Base-by-base conservation (phyloP, 1,139 yeast genomes). In the Nakaseomyces nivariensis region DNA sequence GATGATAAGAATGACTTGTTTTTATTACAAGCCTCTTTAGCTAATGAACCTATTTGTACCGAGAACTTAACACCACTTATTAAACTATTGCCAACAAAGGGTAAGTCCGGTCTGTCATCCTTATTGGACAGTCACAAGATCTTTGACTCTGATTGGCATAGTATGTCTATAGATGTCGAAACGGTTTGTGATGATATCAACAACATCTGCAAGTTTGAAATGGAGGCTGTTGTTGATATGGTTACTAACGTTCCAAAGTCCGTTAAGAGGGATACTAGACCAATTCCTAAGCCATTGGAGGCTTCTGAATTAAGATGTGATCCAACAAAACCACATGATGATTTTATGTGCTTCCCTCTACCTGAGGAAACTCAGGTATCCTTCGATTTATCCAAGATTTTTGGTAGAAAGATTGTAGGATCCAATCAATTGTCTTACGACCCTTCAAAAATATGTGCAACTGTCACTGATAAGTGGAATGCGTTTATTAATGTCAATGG, bases 41-140 rank as follows among this genome's bases (percentile, higher is more conserved):
- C 99, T 1, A 80, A 92, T 54, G 99, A 94, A 62, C 96, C 97
- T 0, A 83, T 94, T 13, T 94, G 99, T 69, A 94, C 99, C 0
- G 99, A 94, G 66, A 94, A 94, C 66, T 74, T 94, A 62, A 90
- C 99, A 0, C 98, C 98, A 0, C 88, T 92, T 60, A 68, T 94
- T 54, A 90, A 89, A 62, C 72, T 94, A 52, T 73, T 94, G 34
- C 98, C 98, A 3, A 86, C 97, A 8, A 82, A 89, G 64, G 97
- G 97, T 1, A 85, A 85, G 63, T 83, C 95, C 0, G 99, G 99
- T 1, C 72, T 92, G 41, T 78, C 96, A 0, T 78, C 95, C 0
- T 71, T 92, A 48, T 72, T 94, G 43, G 95, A 90, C 59, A 97
- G 98, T n/a, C 97, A 90, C 66, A 83, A 82, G 61, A 78, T 94